Conservation (phyloP, 768 basidiomycete species). For the Imleria badia region DNA sequence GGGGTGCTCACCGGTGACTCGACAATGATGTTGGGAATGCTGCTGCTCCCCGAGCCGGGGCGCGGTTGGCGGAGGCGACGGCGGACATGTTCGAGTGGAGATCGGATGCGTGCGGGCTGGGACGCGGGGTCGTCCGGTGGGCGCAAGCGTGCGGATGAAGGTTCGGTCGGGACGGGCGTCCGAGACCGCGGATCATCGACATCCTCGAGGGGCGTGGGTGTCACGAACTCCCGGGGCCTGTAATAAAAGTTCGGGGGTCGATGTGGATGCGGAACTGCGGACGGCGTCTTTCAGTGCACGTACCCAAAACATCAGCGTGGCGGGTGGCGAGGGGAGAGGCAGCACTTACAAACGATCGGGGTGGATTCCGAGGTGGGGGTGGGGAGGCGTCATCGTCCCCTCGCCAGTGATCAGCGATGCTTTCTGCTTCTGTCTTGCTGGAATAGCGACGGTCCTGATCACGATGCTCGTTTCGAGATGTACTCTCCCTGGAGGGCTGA, state of each 20-base stretch:
- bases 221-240: conserved; percentile 33
- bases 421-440: conserved; percentile 27
- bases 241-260: conserved; percentile 19
- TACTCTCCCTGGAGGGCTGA: conserved; percentile 18
- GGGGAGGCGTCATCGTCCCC: conserved; percentile 24
- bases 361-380: conserved; percentile 14
- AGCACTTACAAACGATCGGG: conserved; percentile 25
- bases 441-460: conserved; percentile 18
- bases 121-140: conserved; percentile 4
- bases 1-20: conserved; percentile 45
- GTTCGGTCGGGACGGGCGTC: conserved; percentile 14
- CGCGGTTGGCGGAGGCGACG: conserved; percentile 29
- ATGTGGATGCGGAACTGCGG: conserved; percentile 8
- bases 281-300: conserved; percentile 16
- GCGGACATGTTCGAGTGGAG: conserved; percentile 25
- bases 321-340: not conserved
- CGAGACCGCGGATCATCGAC: conserved; percentile 13
- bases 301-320: conserved; percentile 5
- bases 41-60: conserved; percentile 31
- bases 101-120: conserved; percentile 13
- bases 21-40: conserved; percentile 43
- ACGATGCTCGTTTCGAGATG: conserved; percentile 17
- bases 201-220: conserved; percentile 27
- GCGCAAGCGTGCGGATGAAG: not conserved
- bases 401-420: conserved; percentile 31